Conservation (phyloP, 164 flowering plant genomes). For the Chloranthus sessilifolius region DNA sequence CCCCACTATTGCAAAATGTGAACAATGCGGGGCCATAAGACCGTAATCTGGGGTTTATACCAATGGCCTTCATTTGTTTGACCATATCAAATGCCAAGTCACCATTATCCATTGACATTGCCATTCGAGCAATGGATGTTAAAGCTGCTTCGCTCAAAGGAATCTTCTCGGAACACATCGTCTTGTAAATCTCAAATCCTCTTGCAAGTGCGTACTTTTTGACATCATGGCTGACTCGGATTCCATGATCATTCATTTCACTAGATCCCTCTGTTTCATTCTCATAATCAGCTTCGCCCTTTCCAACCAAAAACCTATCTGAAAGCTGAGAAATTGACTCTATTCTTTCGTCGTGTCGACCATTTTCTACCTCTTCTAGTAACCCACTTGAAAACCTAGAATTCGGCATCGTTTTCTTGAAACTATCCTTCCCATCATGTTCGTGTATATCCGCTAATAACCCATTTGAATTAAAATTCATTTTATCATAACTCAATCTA, state of each 20-base stretch:
- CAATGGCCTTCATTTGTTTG: conserved; percentile 56
- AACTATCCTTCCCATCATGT: conserved; percentile 2
- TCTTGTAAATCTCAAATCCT: conserved; percentile 67
- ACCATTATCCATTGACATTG: conserved; percentile 76
- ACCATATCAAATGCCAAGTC: conserved; percentile 81
- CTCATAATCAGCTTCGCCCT: conserved; percentile 9
- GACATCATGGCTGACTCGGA: conserved; percentile 39
- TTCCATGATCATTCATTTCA: conserved; percentile 21
- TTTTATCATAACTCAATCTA: conserved; percentile 7
- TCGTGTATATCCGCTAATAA: not conserved
- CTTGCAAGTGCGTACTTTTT: conserved; percentile 48
- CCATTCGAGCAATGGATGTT: conserved; percentile 88
- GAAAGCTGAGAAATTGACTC: conserved; percentile 12
- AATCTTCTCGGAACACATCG: conserved; percentile 52
- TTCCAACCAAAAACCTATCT: conserved; percentile 11
- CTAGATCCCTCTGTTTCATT: conserved; percentile 7
- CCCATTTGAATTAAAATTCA: conserved; percentile 4
- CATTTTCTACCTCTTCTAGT: not conserved
- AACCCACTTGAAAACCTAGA: conserved; percentile 4
- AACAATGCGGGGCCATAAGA: conserved; percentile 83
- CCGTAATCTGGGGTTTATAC: conserved; percentile 65
- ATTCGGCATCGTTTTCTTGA: conserved; percentile 6
- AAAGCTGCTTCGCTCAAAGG: conserved; percentile 80
- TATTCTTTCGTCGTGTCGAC: not conserved
- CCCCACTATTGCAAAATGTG: conserved; percentile 53